Evolutionary conservation across 768 basidiomycete species (phyloP).

Genomic region (Phanerochaete sordida): DNA sequence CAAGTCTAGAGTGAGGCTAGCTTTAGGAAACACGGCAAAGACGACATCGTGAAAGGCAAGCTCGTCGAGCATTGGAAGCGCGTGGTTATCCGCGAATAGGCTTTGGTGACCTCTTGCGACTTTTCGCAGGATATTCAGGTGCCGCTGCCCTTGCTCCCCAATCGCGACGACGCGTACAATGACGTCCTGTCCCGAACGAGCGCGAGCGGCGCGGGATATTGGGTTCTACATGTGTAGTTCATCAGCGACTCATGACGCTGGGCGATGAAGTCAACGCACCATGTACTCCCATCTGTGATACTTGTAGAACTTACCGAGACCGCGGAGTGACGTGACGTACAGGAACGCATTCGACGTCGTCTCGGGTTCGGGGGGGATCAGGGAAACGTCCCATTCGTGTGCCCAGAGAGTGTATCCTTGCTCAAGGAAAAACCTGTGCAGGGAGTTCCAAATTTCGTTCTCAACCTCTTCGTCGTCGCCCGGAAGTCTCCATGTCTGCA

Average conservation of each 20-base stretch:
- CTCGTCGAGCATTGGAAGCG: conserved; percentile 25
- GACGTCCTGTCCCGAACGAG: neutral
- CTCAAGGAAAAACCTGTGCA: too few species aligned
- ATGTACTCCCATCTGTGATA: neutral
- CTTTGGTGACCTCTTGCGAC: conserved; percentile 16
- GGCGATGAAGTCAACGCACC: too few species aligned
- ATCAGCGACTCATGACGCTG: too few species aligned
- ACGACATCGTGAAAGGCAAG: conserved; percentile 25
- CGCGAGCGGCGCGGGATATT: neutral
- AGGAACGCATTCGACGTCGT: neutral
- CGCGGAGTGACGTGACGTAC: neutral
- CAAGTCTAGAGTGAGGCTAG: conserved; percentile 8
- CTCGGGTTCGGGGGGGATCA: neutral
- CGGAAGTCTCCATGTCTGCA: neutral
- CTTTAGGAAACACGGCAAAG: conserved; percentile 27
- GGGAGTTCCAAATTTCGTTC: too few species aligned
- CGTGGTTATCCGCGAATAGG: conserved; percentile 22
- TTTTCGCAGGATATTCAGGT: conserved; percentile 20
- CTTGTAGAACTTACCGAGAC: neutral
- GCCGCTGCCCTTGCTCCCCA: neutral
- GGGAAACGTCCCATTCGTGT: too few species aligned
- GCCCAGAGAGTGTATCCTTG: neutral
- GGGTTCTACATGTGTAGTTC: neutral
- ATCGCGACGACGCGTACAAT: neutral
- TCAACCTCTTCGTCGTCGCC: too few species aligned